Conservation (phyloP, 805 yeast species). For the Dipodascus albidus region DNA sequence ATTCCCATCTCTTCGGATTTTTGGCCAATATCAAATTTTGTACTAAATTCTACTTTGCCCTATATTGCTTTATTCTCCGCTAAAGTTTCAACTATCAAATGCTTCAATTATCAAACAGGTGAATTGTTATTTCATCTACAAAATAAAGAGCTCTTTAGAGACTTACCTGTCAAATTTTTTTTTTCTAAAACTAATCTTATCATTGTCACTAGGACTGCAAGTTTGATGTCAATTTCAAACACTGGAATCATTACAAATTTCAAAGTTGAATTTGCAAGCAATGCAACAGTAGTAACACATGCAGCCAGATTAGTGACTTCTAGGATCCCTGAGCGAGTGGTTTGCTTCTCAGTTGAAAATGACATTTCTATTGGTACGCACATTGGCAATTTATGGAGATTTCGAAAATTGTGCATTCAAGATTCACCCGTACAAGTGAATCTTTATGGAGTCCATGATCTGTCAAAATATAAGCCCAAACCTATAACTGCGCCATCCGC, state of each 20-base stretch:
- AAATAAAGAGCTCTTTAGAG: slow-evolving; percentile 2
- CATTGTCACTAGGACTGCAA: slow-evolving; percentile 13
- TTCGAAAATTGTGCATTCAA: slow-evolving; percentile 37
- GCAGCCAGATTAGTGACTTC: slow-evolving; percentile 45
- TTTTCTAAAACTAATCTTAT: slow-evolving; percentile 12
- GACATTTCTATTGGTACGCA: slow-evolving; percentile 47
- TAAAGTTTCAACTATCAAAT: slow-evolving; percentile 2
- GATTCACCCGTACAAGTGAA: slow-evolving; percentile 18
- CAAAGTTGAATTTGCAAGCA: neutral
- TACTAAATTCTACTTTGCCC: slow-evolving; percentile 9
- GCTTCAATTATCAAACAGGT: slow-evolving; percentile 9
- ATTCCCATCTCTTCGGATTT: slow-evolving; percentile 16
- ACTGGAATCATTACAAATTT: slow-evolving; percentile 1
- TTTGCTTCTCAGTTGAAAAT: slow-evolving; percentile 39
- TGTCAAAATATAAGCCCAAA: neutral
- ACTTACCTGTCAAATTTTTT: slow-evolving; percentile 7
- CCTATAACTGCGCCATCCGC: neutral
- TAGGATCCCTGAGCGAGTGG: slow-evolving; percentile 60
- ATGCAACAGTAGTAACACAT: neutral
- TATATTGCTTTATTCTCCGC: slow-evolving; percentile 10
- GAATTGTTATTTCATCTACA: slow-evolving; percentile 4
- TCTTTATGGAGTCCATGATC: neutral
- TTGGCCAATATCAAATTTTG: slow-evolving; percentile 20
- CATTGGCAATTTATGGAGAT: slow-evolving; percentile 55
- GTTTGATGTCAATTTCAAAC: neutral